Evolutionary conservation across 495 filamentous ascomycete species (phyloP), one percentile per base, ranked within the genome.

Genomic region (Neurospora sp.): DNA sequence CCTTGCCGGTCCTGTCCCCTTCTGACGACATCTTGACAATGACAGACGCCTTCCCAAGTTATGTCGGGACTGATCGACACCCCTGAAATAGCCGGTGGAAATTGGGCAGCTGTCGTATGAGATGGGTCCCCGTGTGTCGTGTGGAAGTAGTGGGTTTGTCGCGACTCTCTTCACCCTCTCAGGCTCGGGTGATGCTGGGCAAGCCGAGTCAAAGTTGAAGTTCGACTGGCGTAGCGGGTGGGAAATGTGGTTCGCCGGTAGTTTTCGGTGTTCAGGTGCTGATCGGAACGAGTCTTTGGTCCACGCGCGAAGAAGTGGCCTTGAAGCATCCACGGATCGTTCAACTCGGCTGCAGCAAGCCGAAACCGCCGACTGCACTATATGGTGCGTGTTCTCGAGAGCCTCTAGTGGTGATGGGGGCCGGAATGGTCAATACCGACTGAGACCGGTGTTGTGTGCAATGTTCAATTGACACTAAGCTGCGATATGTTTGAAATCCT

Each of bases 1-100:
- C 84, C 82, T 83, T 85, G 79, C 85, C 85, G 72, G 83, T 84
- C 74, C 74, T 72, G 18, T 72, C 73, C 40, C 69, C 35, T 72
- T 75, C 76, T 70, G 76, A 77, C 42, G 81, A 77, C 84, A 85
- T 85, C 72, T 40, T 79, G 79, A 78, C 72, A 62, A 46, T 54
- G 27, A 18, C 14, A 66, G 23, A 16, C 27, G 12, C 27, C 14
- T 16, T 31, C 27, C 14, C 54, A 18, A 18, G 3, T 35, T 18
- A 9, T 18, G 27, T 66, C 27, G 14, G 54, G 31, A 35, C 54
- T 66, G 54, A 66, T 66, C 54, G 14, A 66, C 54, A 66, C 54
- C 54, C 54, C 54, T 66, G 54, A 14, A 66, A 18, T 18, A 35
- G 14, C 27, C 27, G 27, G 27, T 66, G 2, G 27, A 35, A 7